phyloP scores from a whole-genome alignment of 202 grass and related monocot genomes.

The Schoenoplectus tabernaemontani region DNA sequence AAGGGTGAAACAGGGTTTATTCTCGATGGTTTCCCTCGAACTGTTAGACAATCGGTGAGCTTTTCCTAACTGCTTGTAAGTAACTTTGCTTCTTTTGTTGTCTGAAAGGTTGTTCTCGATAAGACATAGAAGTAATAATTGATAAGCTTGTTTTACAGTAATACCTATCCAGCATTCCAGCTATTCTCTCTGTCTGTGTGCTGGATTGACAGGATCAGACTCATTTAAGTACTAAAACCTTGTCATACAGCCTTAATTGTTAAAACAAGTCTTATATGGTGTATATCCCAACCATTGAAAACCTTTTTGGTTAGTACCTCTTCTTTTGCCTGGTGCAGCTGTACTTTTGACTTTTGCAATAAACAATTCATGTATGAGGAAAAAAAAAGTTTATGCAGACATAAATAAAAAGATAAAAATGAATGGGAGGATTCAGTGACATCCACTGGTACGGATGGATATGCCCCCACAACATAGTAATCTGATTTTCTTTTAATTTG shows the following conservation, averaged over 20 bases:
- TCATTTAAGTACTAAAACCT: neutral
- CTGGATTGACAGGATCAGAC: neutral
- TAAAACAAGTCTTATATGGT: neutral
- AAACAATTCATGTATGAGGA: neutral
- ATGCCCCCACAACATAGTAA: neutral
- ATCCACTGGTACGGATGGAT: neutral
- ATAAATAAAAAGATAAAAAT: neutral
- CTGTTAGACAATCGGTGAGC: conserved; percentile 95
- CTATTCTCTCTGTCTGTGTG: neutral
- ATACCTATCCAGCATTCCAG: too few species aligned
- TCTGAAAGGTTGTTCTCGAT: neutral
- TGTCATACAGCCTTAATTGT: neutral
- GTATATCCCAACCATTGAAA: neutral
- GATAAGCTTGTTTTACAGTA: too few species aligned
- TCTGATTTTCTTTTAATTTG: neutral
- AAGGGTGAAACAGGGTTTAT: conserved; percentile 90
- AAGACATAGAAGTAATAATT: neutral
- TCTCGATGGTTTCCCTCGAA: conserved; percentile 92
- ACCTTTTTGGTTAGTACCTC: too few species aligned
- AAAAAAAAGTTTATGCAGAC: neutral
- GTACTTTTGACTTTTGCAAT: neutral
- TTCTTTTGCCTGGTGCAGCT: neutral
- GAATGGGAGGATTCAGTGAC: neutral
- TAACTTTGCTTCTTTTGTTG: conserved; percentile 3
- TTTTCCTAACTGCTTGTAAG: conserved; percentile 37